A percentile compares a stretch with the other conserved stretches of the same genome.
These are phyloP conservation scores for Lathyrus tuberosus DNA, from an alignment of 306 rosid genomes.

Conservation along the genomic window DNA sequence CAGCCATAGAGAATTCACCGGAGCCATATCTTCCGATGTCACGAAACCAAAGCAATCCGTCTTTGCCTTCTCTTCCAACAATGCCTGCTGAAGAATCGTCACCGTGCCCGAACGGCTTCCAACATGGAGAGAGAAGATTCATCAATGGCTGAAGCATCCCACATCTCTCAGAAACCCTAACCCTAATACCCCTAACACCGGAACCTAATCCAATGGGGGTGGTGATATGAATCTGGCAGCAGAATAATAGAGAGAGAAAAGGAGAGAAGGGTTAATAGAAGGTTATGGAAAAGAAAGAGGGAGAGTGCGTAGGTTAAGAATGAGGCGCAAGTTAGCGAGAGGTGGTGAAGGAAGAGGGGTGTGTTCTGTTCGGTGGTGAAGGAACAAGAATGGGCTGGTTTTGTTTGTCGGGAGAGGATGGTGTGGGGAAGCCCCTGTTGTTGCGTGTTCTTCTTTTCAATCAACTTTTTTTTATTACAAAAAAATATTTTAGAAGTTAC, in stretches of 20 bases:
- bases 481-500: neutral
- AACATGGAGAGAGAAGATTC: constrained; percentile 84
- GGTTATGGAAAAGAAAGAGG: constrained; percentile 4
- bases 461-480: neutral
- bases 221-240: constrained; percentile 17
- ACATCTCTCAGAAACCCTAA: constrained; percentile 86
- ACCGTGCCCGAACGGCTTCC: constrained; percentile 72
- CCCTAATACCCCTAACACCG: constrained; percentile 48
- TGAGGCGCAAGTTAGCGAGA: constrained; percentile 47
- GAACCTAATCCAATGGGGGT: constrained; percentile 36
- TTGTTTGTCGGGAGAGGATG: constrained; percentile 59
- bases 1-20: constrained; percentile 90
- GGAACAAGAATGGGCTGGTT: constrained; percentile 60
- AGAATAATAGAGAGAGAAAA: constrained; percentile 19
- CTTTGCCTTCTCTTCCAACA: constrained; percentile 63
- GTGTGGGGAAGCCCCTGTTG: constrained; percentile 59
- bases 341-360: constrained; percentile 20
- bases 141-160: constrained; percentile 85
- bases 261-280: neutral
- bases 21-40: constrained; percentile 65
- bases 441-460: constrained; percentile 48
- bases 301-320: constrained; percentile 46
- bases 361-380: constrained; percentile 71
- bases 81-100: constrained; percentile 47
- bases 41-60: constrained; percentile 74